Evolutionary conservation across 495 filamentous ascomycete genomes (phyloP), one percentile per base, ranked within the genome.

Genomic region (Penicilliopsis zonata): DNA sequence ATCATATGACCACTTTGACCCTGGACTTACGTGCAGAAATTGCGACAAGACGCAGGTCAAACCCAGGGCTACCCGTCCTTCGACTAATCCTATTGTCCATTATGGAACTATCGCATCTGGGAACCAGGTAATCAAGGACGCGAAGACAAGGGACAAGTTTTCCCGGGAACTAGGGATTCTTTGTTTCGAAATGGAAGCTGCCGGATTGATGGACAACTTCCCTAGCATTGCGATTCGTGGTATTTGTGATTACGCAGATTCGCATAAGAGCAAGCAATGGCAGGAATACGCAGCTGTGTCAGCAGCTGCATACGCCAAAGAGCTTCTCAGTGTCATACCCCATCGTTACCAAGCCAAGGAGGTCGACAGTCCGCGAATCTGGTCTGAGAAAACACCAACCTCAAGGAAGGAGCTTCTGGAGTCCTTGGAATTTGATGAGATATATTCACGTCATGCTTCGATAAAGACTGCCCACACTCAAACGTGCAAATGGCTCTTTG

Each of bases 261-360:
- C 46, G 18, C 53, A 59, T 30, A 61, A 59, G 37, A 50, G 49
- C 30, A 51, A 57, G 22, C 26, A 20, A 10, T 63, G 55, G 55
- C 50, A 63, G 33, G 12, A 15, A 1, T 59, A 53, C 38, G 48
- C 53, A 12, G 51, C 55, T 0, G 47, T 5, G 21, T 7, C 30
- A 5, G 30, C 30, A 23, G 30, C 30, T 7, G 30, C 30, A 12
- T 33, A 13, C 13, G 30, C 30, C 5, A 33, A 23, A 17, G 30
- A 33, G 13, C 7, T 33, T 9, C 18, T 22, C 10, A 6, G 10
- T 8, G 6, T 36, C 13, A 32, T 28, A 22, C 6, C 31, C 9
- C 15, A 13, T 33, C 6, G 6, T 23, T 23, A 6, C 10, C 21
- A 23, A 23, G 6, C 10, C 21, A 23, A 23, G 21, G 6, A 6